Conservation (phyloP, 2,329 filamentous ascomycete genomes). For the Hypoxylon sp. region DNA sequence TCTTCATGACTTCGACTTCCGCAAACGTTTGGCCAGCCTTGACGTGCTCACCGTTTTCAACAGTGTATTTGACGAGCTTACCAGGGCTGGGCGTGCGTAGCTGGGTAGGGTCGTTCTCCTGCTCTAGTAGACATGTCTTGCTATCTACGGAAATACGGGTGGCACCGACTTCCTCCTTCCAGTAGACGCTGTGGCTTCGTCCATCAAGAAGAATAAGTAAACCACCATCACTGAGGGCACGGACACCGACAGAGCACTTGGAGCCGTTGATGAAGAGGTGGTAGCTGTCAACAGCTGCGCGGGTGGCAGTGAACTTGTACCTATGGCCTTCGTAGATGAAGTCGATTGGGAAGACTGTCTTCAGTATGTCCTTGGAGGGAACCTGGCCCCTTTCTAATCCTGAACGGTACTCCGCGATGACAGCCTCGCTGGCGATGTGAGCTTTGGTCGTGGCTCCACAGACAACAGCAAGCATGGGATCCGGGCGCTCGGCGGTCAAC, state of each 20-base stretch:
- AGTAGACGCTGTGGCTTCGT: constrained; percentile 98
- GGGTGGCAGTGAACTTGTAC: constrained; percentile 98
- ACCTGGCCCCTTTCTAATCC: constrained; percentile 98
- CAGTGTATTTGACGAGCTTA: constrained; percentile 97
- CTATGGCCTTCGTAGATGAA: constrained; percentile 98
- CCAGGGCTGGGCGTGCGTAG: constrained; percentile 94
- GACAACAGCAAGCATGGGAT: constrained; percentile 92
- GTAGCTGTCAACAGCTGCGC: constrained; percentile 93
- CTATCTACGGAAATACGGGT: constrained; percentile 96
- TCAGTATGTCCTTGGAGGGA: constrained; percentile 94
- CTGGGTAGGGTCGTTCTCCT: constrained; percentile 99
- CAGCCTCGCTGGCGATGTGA: constrained; percentile 91
- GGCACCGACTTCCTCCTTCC: constrained; percentile 98
- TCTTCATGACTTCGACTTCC: constrained; percentile 99
- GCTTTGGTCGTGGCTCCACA: constrained; percentile 96
- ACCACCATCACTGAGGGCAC: constrained; percentile 93
- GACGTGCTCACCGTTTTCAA: constrained; percentile 95
- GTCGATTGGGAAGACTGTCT: constrained; percentile 97
- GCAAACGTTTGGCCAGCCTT: constrained; percentile 93
- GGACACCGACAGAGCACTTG: constrained; percentile 93
- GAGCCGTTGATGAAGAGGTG: constrained; percentile 99
- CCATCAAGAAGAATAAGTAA: constrained; percentile 91
- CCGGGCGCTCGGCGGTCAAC: constrained; percentile 94
- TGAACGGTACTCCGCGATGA: constrained; percentile 87
- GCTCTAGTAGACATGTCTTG: constrained; percentile 97